phyloP scores from a whole-genome alignment of 768 basidiomycete genomes.

The Phaeolepiota aurea region DNA sequence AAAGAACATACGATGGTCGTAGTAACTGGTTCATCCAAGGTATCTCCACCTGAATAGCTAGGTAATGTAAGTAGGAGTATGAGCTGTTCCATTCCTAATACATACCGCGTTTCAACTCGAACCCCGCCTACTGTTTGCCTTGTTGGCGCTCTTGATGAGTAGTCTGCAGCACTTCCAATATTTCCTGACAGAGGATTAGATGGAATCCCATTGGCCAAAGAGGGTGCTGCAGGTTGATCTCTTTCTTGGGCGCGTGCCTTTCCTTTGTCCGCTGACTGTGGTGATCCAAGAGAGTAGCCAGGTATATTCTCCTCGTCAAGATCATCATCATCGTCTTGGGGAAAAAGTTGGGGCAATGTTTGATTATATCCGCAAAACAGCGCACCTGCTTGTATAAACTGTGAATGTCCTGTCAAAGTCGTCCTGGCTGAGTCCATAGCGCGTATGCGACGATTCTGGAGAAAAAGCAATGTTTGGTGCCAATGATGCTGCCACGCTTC shows the following conservation, averaged over 20 bases:
- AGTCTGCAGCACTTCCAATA: conserved; percentile 52
- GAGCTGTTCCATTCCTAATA: too few relatives aligned
- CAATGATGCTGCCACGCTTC: background rate
- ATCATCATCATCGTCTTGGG: conserved; percentile 71
- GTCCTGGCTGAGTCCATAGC: conserved; percentile 38
- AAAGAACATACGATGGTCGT: conserved; percentile 67
- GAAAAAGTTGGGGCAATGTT: conserved; percentile 1
- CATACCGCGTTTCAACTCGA: conserved; percentile 80
- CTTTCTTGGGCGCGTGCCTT: conserved; percentile 58
- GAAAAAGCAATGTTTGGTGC: background rate
- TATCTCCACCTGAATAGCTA: conserved; percentile 79
- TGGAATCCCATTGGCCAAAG: conserved; percentile 20
- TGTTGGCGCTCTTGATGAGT: conserved; percentile 22
- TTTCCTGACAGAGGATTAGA: conserved; percentile 47
- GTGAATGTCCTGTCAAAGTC: conserved; percentile 54
- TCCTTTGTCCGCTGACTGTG: conserved; percentile 49
- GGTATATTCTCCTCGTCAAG: conserved; percentile 78
- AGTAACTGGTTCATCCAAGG: conserved; percentile 87
- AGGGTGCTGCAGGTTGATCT: conserved; percentile 40
- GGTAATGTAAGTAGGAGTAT: background rate
- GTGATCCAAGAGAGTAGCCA: conserved; percentile 51
- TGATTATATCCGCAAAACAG: conserved; percentile 2
- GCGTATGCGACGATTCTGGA: background rate
- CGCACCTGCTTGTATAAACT: conserved; percentile 75
- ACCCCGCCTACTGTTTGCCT: conserved; percentile 78